Base-by-base conservation (phyloP, 345 rosid species). In the Eutrema yunnanense region DNA sequence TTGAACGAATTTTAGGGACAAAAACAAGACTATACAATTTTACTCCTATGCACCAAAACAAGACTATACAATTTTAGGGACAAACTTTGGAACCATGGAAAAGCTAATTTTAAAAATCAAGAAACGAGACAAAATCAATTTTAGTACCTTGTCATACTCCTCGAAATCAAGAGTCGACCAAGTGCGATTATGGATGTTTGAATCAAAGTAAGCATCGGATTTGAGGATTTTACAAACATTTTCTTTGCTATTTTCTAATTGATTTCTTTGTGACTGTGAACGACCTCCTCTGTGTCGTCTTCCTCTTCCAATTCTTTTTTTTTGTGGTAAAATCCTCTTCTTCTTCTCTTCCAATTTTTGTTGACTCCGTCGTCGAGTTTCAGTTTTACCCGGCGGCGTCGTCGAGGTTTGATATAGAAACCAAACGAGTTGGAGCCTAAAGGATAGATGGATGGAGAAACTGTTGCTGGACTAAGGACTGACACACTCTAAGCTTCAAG, bases 81-180 rank as follows among this genome's bases (percentile, higher is more conserved):
- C 34, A 32, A 5, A 32, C 6, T 32, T 41, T 22, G 50, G 40
- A 67, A 34, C 37, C 6, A 57, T 51, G 5, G 3, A 55, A 32
- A 27, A 22, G 26, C 2, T 2, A 22, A 22, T 22, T 22, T 22
- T 22, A 22, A 22, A 22, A 22, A 22, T 22, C 26, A 22, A 22
- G 26, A 22, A 22, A 22, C 26, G 2, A 1, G 26, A 22, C 26
- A 22, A 22, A 22, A 22, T 22, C 26, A 22, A 22, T 22, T 22
- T 22, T 27, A 86, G 2, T 33, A 89, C 97, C 88, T 92, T 87
- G 86, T 95, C 92, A 83, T 90, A 95, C 53, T 88, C 89, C 37
- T 88, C 96, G 74, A 95, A 95, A 57, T 86, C 83, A 5, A 80
- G 76, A 75, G 88, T 95, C 58, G 89, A 83, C 55, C 81, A 86